Evolutionary conservation across 2,329 filamentous ascomycete species (phyloP).

Genomic region (Hymenoscyphus salicellus): DNA sequence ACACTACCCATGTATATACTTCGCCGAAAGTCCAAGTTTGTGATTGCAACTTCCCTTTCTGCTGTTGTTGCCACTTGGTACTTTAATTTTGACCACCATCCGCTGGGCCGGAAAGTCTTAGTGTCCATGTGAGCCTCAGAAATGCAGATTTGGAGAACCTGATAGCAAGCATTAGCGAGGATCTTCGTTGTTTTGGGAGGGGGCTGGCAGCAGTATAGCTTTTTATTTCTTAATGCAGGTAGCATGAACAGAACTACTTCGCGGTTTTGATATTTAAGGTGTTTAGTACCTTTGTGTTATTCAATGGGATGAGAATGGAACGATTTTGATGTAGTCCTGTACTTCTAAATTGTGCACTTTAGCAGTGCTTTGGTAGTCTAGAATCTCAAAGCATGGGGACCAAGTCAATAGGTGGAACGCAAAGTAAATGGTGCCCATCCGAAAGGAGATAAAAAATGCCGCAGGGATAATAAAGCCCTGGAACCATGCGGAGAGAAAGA

Average conservation of each 20-base stretch:
- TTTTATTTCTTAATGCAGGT: background rate
- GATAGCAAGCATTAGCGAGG: background rate
- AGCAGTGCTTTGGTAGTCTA: background rate
- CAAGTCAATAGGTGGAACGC: background rate
- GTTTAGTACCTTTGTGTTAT: background rate
- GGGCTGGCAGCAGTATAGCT: background rate
- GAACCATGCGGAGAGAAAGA: background rate
- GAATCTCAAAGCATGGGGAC: background rate
- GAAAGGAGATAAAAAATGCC: background rate
- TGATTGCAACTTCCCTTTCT: background rate
- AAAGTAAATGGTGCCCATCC: background rate
- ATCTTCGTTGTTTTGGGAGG: background rate
- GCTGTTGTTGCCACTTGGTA: slow-evolving; percentile 2
- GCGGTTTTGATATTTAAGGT: background rate
- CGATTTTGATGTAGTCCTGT: background rate
- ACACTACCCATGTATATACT: slow-evolving; percentile 1
- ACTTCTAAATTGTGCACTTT: background rate
- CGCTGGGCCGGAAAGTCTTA: slow-evolving; percentile 19
- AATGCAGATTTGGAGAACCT: background rate
- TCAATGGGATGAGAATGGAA: background rate
- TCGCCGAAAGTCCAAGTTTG: background rate
- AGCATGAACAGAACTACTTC: background rate
- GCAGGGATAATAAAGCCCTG: background rate
- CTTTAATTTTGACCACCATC: slow-evolving; percentile 1
- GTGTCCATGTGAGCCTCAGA: background rate